Conservation (phyloP, 371 early-diverging fungal species). For the Apophysomyces sp. region DNA sequence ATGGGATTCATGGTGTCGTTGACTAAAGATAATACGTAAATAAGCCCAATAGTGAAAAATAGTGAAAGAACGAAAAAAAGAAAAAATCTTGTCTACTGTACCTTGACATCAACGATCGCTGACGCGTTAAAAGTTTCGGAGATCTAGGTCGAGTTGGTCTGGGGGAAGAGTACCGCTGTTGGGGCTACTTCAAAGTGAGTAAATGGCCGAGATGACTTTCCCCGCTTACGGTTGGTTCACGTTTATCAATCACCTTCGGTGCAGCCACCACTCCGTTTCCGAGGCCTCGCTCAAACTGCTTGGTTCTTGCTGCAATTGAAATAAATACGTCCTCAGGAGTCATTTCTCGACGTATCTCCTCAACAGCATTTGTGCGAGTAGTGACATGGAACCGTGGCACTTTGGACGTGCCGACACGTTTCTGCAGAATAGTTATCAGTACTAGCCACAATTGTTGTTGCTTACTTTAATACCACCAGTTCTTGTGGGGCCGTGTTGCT, state of each 20-base stretch:
- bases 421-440: background rate
- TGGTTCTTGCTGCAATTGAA: conserved; percentile 20
- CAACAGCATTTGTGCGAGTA: conserved; percentile 25
- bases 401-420: background rate
- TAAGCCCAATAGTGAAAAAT: too few relatives aligned
- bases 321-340: conserved; percentile 17
- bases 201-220: background rate
- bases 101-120: conserved; percentile 9
- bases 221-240: background rate
- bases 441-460: background rate
- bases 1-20: background rate
- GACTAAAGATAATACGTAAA: background rate
- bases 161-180: background rate
- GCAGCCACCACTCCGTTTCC: background rate
- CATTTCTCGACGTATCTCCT: conserved; percentile 23
- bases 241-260: conserved; percentile 3
- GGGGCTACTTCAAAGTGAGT: background rate
- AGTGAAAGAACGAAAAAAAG: background rate
- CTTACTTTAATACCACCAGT: background rate
- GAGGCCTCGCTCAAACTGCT: conserved; percentile 17
- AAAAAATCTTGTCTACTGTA: background rate
- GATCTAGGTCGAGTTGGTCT: conserved; percentile 12
- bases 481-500: background rate
- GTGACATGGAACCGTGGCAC: conserved; percentile 14
- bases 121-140: conserved; percentile 13